A percentile compares a stretch with the other conserved stretches of the same genome.
Conservation (phyloP, 176 grass and related monocot genomes). For the Aegilops umbellulata region DNA sequence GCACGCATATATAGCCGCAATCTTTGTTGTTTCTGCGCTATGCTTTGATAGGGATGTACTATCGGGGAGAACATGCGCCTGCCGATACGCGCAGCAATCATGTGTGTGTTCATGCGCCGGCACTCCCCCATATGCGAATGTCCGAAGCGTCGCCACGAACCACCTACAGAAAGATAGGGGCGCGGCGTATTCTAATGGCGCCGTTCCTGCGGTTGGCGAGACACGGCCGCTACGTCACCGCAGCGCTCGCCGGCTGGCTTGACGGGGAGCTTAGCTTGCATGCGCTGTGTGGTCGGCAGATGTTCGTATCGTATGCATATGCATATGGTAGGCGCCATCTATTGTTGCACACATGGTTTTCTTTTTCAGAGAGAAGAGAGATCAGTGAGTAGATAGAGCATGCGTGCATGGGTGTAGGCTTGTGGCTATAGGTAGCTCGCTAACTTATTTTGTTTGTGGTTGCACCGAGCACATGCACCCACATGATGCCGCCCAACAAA, state of each 20-base stretch:
- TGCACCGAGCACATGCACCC: conserved; percentile 49
- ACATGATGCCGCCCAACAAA: conserved; percentile 40
- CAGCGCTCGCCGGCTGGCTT: background rate
- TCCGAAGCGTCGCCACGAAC: conserved; percentile 38
- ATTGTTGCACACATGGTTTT: background rate
- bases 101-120: conserved; percentile 13
- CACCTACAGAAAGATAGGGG: conserved; percentile 29
- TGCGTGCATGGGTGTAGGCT: conserved; percentile 15
- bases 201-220: conserved; percentile 47
- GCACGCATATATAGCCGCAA: conserved; percentile 50
- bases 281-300: conserved; percentile 1
- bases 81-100: conserved; percentile 22
- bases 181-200: conserved; percentile 43
- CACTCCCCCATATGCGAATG: conserved; percentile 37
- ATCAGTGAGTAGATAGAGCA: conserved; percentile 16
- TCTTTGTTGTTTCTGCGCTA: conserved; percentile 40
- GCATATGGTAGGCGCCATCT: background rate
- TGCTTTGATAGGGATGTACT: conserved; percentile 6
- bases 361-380: background rate
- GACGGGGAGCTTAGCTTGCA: background rate
- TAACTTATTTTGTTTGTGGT: background rate
- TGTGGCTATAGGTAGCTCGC: background rate
- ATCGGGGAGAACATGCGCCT: conserved; percentile 26
- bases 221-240: conserved; percentile 18
- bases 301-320: background rate